Percentiles rank a stretch among this genome's conserved stretches.
phyloP scores from a whole-genome alignment of 306 rosid species.

The Macrotyloma uniflorum region DNA sequence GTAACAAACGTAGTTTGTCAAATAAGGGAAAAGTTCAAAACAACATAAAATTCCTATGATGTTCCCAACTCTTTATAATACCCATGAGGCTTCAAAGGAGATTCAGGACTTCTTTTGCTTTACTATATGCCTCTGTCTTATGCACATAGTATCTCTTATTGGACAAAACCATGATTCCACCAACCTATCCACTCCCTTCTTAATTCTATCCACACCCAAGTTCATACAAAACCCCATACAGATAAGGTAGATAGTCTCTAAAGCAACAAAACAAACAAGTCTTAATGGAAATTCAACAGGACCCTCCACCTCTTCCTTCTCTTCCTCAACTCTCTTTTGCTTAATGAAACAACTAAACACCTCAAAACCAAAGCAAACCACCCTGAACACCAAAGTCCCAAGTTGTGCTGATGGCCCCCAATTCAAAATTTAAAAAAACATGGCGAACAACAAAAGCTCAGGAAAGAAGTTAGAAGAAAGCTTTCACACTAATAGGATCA shows the following conservation, averaged over 20 bases:
- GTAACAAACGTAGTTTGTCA: constrained; percentile 60
- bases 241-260: constrained; percentile 43
- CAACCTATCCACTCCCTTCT: constrained; percentile 43
- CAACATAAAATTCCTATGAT: constrained; percentile 44
- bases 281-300: constrained; percentile 51
- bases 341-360: constrained; percentile 61
- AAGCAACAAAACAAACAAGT: constrained; percentile 39
- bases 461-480: constrained; percentile 73
- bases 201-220: constrained; percentile 35
- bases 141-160: constrained; percentile 47
- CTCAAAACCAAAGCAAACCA: constrained; percentile 60
- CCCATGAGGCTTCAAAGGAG: constrained; percentile 42
- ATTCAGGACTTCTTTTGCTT: constrained; percentile 44
- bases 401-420: constrained; percentile 23
- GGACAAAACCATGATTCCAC: constrained; percentile 52
- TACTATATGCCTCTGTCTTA: constrained; percentile 46
- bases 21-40: constrained; percentile 59
- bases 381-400: constrained; percentile 38
- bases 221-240: constrained; percentile 22
- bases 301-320: constrained; percentile 34
- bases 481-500: constrained; percentile 67
- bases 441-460: constrained; percentile 47
- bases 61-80: constrained; percentile 74
- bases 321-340: constrained; percentile 53
- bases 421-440: constrained; percentile 35